These are phyloP conservation scores for Populus nigra DNA, from an alignment of 345 rosid genomes.

Conservation along the genomic window DNA sequence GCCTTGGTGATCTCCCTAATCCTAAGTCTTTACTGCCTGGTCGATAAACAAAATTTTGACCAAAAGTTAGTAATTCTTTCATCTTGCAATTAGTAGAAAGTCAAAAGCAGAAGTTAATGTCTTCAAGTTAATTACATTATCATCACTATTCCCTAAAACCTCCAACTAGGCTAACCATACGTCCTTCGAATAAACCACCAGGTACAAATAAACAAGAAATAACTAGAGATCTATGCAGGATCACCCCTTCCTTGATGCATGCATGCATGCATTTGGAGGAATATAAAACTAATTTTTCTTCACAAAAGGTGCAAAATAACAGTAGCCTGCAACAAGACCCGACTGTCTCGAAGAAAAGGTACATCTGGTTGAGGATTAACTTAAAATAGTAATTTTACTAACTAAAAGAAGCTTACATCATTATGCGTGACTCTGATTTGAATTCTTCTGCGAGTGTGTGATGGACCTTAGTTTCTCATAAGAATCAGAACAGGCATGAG, in stretches of 20 bases:
- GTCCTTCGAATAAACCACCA: neutral
- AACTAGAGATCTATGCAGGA: neutral
- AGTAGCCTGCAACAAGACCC: neutral
- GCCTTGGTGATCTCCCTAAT: neutral
- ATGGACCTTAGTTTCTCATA: slow-evolving; percentile 57
- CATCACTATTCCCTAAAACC: too few species aligned
- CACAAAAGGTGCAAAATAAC: neutral
- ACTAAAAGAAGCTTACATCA: slow-evolving; percentile 1
- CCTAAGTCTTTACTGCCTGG: too few species aligned
- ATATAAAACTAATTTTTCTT: neutral
- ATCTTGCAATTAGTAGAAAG: too few species aligned
- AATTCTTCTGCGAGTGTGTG: slow-evolving; percentile 37
- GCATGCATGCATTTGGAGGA: neutral
- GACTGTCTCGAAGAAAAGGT: neutral
- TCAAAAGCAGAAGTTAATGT: too few species aligned
- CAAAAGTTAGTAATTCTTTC: too few species aligned
- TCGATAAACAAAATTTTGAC: too few species aligned
- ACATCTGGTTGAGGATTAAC: neutral
- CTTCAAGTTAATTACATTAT: too few species aligned
- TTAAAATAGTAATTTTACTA: slow-evolving; percentile 9
- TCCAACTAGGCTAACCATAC: neutral
- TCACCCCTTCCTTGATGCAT: neutral
- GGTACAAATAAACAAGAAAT: neutral
- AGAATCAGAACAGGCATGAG: slow-evolving; percentile 63
- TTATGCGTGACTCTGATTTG: slow-evolving; percentile 22